Conservation (phyloP, 305 asterid genomes). For the Fraxinus paxiana region DNA sequence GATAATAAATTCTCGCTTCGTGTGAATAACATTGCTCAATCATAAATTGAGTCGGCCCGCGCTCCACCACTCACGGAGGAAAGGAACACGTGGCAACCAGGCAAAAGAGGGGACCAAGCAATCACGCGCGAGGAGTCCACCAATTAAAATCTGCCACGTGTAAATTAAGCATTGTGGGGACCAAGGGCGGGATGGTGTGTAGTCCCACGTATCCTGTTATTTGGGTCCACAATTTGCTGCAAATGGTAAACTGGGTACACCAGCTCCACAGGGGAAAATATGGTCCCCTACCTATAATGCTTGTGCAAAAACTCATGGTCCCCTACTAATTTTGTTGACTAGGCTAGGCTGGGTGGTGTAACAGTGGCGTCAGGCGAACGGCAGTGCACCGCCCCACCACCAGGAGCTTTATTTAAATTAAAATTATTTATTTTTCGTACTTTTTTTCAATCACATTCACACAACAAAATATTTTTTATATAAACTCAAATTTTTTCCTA, state of each 20-base stretch:
- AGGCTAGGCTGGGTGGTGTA: neutral
- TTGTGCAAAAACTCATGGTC: neutral
- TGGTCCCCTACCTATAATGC: constrained; percentile 1
- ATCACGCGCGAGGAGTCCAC: neutral
- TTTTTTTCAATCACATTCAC: too few relatives aligned
- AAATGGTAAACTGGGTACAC: neutral
- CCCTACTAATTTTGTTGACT: neutral
- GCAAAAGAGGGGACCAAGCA: neutral
- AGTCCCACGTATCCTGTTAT: neutral
- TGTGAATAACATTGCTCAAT: neutral
- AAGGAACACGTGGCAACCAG: neutral
- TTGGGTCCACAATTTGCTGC: neutral
- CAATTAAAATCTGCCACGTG: neutral
- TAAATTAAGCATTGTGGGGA: neutral
- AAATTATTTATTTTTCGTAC: too few relatives aligned
- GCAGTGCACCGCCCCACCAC: neutral
- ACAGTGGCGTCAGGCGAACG: neutral
- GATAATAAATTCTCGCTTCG: too few relatives aligned
- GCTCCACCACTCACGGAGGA: neutral
- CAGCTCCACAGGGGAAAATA: neutral
- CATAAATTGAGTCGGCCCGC: neutral
- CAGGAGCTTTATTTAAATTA: neutral
- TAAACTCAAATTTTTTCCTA: too few relatives aligned
- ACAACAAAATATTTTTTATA: too few relatives aligned
- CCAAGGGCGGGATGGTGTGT: neutral